A percentile compares a stretch with the other conserved stretches of the same genome.
phyloP scores from a whole-genome alignment of 2,329 filamentous ascomycete genomes.

The Alternaria longipes region DNA sequence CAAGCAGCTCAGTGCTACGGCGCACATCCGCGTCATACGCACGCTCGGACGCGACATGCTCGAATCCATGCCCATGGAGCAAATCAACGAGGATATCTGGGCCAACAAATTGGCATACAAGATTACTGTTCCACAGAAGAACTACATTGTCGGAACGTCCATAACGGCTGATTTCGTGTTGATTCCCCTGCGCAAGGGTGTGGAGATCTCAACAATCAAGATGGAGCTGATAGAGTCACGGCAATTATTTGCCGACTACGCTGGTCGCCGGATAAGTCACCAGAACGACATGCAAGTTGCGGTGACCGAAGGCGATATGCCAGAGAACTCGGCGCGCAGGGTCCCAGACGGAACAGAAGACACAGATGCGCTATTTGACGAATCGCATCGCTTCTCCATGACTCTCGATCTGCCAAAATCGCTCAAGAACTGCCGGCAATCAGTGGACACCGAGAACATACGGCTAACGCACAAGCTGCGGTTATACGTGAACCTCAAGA shows the following conservation, averaged over 20 bases:
- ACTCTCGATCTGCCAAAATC: conserved; percentile 78
- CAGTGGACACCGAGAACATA: conserved; percentile 87
- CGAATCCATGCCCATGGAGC: conserved; percentile 61
- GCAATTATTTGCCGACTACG: conserved; percentile 55
- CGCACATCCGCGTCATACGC: conserved; percentile 63
- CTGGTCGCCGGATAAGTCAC: conserved; percentile 47
- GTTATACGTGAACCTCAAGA: conserved; percentile 88
- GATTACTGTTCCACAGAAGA: conserved; percentile 91
- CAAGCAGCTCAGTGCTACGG: conserved; percentile 84
- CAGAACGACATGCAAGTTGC: conserved; percentile 46
- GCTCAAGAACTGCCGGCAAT: conserved; percentile 84
- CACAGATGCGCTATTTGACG: conserved; percentile 57
- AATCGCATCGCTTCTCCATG: conserved; percentile 68
- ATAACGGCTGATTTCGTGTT: conserved; percentile 87
- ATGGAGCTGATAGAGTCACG: conserved; percentile 77
- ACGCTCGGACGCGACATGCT: conserved; percentile 73
- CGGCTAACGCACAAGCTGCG: conserved; percentile 93
- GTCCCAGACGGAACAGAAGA: conserved; percentile 44
- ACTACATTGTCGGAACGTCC: conserved; percentile 89
- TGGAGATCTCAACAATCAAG: conserved; percentile 83
- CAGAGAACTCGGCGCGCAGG: conserved; percentile 38
- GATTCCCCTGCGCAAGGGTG: conserved; percentile 86
- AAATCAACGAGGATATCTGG: conserved; percentile 94
- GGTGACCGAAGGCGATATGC: conserved; percentile 48
- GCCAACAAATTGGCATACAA: conserved; percentile 97